Conservation (phyloP, 1,139 yeast species). For the Taphrina deformans region DNA sequence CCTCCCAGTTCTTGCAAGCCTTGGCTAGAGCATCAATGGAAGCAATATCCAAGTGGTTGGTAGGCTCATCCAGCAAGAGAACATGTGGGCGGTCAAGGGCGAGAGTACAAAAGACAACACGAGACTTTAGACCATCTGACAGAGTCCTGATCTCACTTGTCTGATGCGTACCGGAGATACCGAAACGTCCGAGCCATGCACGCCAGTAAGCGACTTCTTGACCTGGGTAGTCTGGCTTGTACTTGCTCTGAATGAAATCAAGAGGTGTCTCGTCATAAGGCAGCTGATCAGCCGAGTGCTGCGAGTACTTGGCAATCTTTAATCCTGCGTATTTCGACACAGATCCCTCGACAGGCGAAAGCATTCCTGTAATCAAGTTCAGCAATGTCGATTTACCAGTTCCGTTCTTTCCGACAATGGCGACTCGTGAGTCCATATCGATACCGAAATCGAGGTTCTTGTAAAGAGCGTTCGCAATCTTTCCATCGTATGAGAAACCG, state of each 20-base stretch:
- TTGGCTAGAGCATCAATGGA: slow-evolving; percentile 97
- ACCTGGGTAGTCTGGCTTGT: slow-evolving; percentile 60
- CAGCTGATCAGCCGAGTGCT: slow-evolving; percentile 97
- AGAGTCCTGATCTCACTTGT: slow-evolving; percentile 97
- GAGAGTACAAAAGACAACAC: slow-evolving; percentile 94
- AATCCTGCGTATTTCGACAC: slow-evolving; percentile 96
- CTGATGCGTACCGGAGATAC: slow-evolving; percentile 98
- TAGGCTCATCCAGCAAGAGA: slow-evolving; percentile 96
- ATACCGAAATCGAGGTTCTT: slow-evolving; percentile 93
- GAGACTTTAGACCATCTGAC: slow-evolving; percentile 98
- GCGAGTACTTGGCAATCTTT: slow-evolving; percentile 97
- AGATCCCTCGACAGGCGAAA: slow-evolving; percentile 79
- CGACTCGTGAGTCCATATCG: slow-evolving; percentile 98
- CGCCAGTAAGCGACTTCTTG: slow-evolving; percentile 99
- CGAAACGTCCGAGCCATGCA: slow-evolving; percentile 95
- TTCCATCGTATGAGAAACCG: slow-evolving; percentile 87
- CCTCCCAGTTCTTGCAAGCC: slow-evolving; percentile 89
- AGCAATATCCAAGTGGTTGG: slow-evolving; percentile 97
- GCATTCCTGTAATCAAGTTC: slow-evolving; percentile 93
- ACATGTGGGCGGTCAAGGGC: slow-evolving; percentile 96
- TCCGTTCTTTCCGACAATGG: slow-evolving; percentile 99
- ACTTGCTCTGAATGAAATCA: slow-evolving; percentile 84
- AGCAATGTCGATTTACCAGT: slow-evolving; percentile 96
- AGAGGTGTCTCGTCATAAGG: slow-evolving; percentile 92
- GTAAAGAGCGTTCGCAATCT: slow-evolving; percentile 82